phyloP scores from a whole-genome alignment of 129 eudicot species.

The Helianthus tuberosus region DNA sequence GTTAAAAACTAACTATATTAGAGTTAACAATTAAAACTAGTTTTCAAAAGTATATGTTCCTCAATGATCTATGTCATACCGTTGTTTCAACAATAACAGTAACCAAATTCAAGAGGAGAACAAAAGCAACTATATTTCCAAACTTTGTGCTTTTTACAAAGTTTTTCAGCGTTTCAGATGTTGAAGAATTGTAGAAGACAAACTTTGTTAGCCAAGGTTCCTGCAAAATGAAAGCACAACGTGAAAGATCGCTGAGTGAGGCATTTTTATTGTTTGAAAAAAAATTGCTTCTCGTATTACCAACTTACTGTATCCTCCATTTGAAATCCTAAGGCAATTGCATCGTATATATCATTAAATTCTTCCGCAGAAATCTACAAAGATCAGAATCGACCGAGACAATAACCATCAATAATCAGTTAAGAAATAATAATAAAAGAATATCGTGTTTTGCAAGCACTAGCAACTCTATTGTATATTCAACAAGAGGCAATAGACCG shows the following conservation, averaged over 20 bases:
- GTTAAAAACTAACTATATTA: slow-evolving; percentile 9
- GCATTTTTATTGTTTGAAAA: background rate
- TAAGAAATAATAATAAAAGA: background rate
- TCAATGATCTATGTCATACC: slow-evolving; percentile 47
- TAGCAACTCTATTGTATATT: slow-evolving; percentile 5
- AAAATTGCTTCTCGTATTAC: background rate
- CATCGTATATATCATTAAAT: slow-evolving; percentile 88
- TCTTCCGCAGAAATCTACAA: slow-evolving; percentile 76
- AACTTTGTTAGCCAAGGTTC: slow-evolving; percentile 55
- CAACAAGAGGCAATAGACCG: background rate
- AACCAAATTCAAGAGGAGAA: slow-evolving; percentile 70
- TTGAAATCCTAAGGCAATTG: slow-evolving; percentile 78
- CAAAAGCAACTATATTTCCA: slow-evolving; percentile 56
- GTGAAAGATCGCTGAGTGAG: slow-evolving; percentile 29
- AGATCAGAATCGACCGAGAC: slow-evolving; percentile 22
- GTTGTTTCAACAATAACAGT: slow-evolving; percentile 89
- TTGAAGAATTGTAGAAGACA: slow-evolving; percentile 59
- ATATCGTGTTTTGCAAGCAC: background rate
- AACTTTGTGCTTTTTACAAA: slow-evolving; percentile 62
- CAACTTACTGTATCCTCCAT: slow-evolving; percentile 74
- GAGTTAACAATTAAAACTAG: background rate
- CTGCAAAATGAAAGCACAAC: slow-evolving; percentile 42
- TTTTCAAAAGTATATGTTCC: slow-evolving; percentile 3
- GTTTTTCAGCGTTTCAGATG: slow-evolving; percentile 54
- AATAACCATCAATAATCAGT: slow-evolving; percentile 14